phyloP scores from a whole-genome alignment of 768 basidiomycete species.

The Kwoniella sp. region DNA sequence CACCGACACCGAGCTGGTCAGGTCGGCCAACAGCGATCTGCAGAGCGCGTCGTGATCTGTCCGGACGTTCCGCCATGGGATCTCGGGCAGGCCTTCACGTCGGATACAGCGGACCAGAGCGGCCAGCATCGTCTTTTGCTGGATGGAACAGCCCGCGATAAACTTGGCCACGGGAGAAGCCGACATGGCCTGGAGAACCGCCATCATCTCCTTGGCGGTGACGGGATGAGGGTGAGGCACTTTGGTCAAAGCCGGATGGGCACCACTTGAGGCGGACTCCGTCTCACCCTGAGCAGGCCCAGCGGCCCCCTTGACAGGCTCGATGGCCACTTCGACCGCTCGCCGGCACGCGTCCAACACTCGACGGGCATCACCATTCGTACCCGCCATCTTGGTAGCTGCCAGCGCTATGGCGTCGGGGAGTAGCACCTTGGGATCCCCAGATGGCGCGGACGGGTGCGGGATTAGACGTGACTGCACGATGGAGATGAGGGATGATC shows the following conservation, averaged over 20 bases:
- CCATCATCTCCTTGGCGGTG: slow-evolving; percentile 65
- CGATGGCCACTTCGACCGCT: slow-evolving; percentile 69
- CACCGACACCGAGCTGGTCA: slow-evolving; percentile 41
- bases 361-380: slow-evolving; percentile 89
- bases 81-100: slow-evolving; percentile 79
- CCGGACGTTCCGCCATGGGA: slow-evolving; percentile 74
- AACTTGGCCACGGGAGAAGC: slow-evolving; percentile 84
- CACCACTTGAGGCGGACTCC: background rate
- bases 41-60: slow-evolving; percentile 71
- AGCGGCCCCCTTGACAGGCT: slow-evolving; percentile 46
- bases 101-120: slow-evolving; percentile 75
- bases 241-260: too few species aligned
- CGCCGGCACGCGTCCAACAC: slow-evolving; percentile 90
- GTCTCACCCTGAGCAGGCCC: background rate
- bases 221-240: slow-evolving; percentile 54
- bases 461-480: slow-evolving; percentile 73
- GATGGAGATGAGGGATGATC: slow-evolving; percentile 71
- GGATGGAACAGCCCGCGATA: slow-evolving; percentile 73
- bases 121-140: slow-evolving; percentile 82
- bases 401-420: slow-evolving; percentile 79
- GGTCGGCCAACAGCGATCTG: slow-evolving; percentile 58
- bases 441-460: slow-evolving; percentile 45
- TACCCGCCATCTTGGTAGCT: slow-evolving; percentile 69
- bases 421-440: slow-evolving; percentile 55
- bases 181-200: slow-evolving; percentile 79